Percentiles rank a stretch among this genome's conserved stretches.
phyloP scores from a whole-genome alignment of 2,329 filamentous ascomycete genomes.

The Anthostomella pinea region DNA sequence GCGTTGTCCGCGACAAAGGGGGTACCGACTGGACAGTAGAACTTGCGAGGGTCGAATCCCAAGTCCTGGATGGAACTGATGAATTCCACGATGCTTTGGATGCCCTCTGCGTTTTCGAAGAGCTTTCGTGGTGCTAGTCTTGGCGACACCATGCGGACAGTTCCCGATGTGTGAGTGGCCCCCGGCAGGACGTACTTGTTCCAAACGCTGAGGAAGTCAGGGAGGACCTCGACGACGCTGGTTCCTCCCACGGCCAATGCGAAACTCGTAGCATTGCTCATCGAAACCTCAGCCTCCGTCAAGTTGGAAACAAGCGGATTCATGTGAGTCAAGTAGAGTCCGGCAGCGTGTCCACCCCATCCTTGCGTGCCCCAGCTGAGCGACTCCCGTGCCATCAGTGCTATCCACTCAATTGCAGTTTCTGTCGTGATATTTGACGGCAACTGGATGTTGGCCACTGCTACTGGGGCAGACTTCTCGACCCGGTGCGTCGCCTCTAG shows the following conservation, averaged over 20 bases:
- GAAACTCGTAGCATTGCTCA: slow-evolving; percentile 17
- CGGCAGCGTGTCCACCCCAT: slow-evolving; percentile 23
- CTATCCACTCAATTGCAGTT: slow-evolving; percentile 30
- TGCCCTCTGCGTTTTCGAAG: slow-evolving; percentile 16
- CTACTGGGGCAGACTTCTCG: slow-evolving; percentile 35
- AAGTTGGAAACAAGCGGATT: slow-evolving; percentile 21
- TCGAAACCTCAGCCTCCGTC: slow-evolving; percentile 13
- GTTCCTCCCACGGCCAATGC: slow-evolving; percentile 17
- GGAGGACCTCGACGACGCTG: slow-evolving; percentile 20
- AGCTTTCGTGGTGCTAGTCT: slow-evolving; percentile 17
- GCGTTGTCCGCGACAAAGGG: slow-evolving; percentile 16
- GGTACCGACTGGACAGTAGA: slow-evolving; percentile 19
- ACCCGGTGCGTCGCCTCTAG: slow-evolving; percentile 41
- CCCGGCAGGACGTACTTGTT: slow-evolving; percentile 20
- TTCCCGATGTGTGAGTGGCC: slow-evolving; percentile 13
- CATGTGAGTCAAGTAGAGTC: slow-evolving; percentile 21
- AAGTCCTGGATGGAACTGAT: slow-evolving; percentile 3
- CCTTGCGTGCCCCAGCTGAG: slow-evolving; percentile 21
- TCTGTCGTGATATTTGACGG: slow-evolving; percentile 25
- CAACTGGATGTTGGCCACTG: slow-evolving; percentile 26
- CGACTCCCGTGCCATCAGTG: slow-evolving; percentile 17
- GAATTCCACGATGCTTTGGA: slow-evolving; percentile 14
- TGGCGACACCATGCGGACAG: slow-evolving; percentile 14
- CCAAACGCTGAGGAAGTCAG: slow-evolving; percentile 18
- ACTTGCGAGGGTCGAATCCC: slow-evolving; percentile 16